Conservation (phyloP, 2,329 filamentous ascomycete species). For the Ascochyta viciae-villosae region DNA sequence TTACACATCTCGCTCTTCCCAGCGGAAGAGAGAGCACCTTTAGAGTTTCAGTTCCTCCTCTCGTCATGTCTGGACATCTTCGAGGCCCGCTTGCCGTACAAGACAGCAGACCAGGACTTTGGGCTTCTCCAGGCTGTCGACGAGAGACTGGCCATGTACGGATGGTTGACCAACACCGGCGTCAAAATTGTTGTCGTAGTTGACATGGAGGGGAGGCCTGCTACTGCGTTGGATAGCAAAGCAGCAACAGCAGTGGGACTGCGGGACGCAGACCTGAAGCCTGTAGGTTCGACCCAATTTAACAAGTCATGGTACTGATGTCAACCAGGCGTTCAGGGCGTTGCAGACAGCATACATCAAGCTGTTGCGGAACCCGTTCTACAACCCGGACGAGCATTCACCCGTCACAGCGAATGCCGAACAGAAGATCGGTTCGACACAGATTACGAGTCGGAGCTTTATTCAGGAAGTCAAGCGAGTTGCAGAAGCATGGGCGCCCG, state of each 20-base stretch:
- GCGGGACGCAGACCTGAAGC: constrained; percentile 85
- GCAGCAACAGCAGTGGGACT: constrained; percentile 66
- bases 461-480: constrained; percentile 83
- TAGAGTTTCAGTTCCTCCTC: constrained; percentile 91
- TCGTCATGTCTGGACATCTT: constrained; percentile 94
- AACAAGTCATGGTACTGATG: constrained; percentile 10
- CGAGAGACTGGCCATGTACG: constrained; percentile 91
- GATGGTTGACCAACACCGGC: constrained; percentile 95
- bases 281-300: constrained; percentile 59
- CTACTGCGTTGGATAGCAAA: constrained; percentile 44
- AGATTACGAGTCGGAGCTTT: constrained; percentile 84
- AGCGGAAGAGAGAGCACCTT: constrained; percentile 72
- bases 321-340: constrained; percentile 76
- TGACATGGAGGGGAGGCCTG: constrained; percentile 80
- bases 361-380: constrained; percentile 93
- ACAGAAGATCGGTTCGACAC: constrained; percentile 58
- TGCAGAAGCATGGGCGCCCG: constrained; percentile 83
- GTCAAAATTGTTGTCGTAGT: constrained; percentile 89
- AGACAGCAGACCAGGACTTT: constrained; percentile 80
- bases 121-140: constrained; percentile 92
- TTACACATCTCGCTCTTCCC: constrained; percentile 92
- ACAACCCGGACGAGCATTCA: constrained; percentile 82
- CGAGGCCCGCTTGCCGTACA: constrained; percentile 78
- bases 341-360: constrained; percentile 92
- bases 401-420: constrained; percentile 61